Evolutionary conservation across 805 yeast species (phyloP), one percentile per base, ranked within the genome.

Genomic region (Lachancea quebecensis): DNA sequence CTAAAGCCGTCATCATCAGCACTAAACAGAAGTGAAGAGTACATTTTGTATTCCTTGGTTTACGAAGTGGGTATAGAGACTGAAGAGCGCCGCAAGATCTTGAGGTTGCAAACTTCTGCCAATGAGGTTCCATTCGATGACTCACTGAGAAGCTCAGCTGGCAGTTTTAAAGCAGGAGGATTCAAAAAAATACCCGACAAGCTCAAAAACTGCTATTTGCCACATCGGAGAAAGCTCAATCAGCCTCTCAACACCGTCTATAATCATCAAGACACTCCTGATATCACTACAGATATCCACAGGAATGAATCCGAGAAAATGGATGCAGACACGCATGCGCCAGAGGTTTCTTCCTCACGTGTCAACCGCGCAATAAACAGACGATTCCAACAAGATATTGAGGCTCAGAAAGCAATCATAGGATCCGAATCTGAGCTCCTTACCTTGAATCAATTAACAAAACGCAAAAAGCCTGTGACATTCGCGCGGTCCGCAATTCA

Each of bases 401-500:
- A 82, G 56, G 87, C 90, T 1, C 90, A 84, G 53, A 79, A 78
- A 54, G 85, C 81, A 51, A 77, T 80, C 55, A 74, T 86, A 54
- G 93, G 93, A 35, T 73, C 87, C 2, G 95, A 86, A 55, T 81
- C 85, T 1, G 97, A 88, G 56, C 75, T 86, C 5, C 68, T 90
- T 53, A 82, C 86, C 37, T 74, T 88, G 66, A 91, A 90, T 61
- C 95, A 91, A 51, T 74, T 91, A 55, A 85, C 87, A 52, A 89
- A 87, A 59, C 76, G 97, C 51, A 86, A 84, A 64, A 91, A 91
- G 58, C 95, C 96, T 0, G 97, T 91, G 8, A 83, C 93, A n/a
- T 90, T 90, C 71, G 97, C 97, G 0, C 73, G 98, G 44, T 89
- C 97, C 2, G 95, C 97, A 0, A 93, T 93, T 58, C 99, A 93